Conservation (phyloP, 2,329 filamentous ascomycete species). For the Cercospora janseana region DNA sequence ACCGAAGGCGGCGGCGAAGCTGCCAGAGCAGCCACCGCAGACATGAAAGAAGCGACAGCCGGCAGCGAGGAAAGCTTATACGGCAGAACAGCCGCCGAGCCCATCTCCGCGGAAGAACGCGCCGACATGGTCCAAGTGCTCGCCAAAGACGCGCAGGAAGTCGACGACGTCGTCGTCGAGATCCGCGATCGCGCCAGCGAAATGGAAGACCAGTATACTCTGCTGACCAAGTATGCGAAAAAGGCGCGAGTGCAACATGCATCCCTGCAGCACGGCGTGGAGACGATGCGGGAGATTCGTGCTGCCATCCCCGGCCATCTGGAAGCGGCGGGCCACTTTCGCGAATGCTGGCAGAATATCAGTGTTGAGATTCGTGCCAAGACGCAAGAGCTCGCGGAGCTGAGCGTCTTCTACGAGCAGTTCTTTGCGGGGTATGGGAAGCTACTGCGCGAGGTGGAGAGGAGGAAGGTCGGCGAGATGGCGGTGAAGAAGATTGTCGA, state of each 20-base stretch:
- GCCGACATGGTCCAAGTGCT: slow-evolving; percentile 81
- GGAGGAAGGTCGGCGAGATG: slow-evolving; percentile 69
- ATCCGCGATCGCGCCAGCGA: slow-evolving; percentile 72
- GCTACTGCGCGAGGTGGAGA: slow-evolving; percentile 77
- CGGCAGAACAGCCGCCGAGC: slow-evolving; percentile 53
- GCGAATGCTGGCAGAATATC: slow-evolving; percentile 68
- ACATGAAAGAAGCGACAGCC: slow-evolving; percentile 28
- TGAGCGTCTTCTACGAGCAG: slow-evolving; percentile 80
- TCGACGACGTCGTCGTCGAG: slow-evolving; percentile 62
- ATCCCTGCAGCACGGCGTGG: slow-evolving; percentile 62
- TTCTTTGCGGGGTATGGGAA: slow-evolving; percentile 83
- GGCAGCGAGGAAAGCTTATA: slow-evolving; percentile 60
- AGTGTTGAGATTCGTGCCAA: slow-evolving; percentile 65
- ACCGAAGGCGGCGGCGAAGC: slow-evolving; percentile 64
- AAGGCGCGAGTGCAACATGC: slow-evolving; percentile 56
- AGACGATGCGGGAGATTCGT: slow-evolving; percentile 66
- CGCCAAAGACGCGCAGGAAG: slow-evolving; percentile 63
- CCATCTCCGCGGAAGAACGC: slow-evolving; percentile 72
- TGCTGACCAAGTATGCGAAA: slow-evolving; percentile 63
- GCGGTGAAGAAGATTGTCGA: slow-evolving; percentile 71
- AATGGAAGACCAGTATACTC: slow-evolving; percentile 70
- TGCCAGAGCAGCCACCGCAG: slow-evolving; percentile 41
- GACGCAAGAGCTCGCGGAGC: slow-evolving; percentile 71
- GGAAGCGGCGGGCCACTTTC: slow-evolving; percentile 63
- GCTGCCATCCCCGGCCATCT: slow-evolving; percentile 64